phyloP scores from a whole-genome alignment of 2,329 filamentous ascomycete species.

The Periconia digitata region DNA sequence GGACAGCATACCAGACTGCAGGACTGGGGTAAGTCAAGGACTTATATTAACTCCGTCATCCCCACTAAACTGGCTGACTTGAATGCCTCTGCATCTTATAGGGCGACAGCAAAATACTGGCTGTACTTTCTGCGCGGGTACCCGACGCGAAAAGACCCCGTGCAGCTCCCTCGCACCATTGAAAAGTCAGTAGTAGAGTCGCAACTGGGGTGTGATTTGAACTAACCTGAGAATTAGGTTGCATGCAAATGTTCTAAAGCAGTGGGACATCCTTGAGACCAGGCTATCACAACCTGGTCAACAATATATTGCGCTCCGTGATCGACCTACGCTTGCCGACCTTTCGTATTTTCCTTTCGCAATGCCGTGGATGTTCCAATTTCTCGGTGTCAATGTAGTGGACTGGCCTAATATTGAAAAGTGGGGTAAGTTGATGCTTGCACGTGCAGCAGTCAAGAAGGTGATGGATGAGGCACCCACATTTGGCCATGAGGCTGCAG shows the following conservation, averaged over 20 bases:
- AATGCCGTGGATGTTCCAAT: constrained; percentile 43
- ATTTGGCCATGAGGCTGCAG: constrained; percentile 12
- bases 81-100: background rate
- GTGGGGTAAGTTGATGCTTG: constrained; percentile 30
- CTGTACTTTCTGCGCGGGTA: constrained; percentile 34
- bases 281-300: constrained; percentile 21
- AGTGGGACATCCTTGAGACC: constrained; percentile 19
- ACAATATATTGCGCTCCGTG: constrained; percentile 37
- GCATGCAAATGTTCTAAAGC: constrained; percentile 11
- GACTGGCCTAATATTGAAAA: constrained; percentile 33
- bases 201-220: background rate
- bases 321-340: constrained; percentile 42
- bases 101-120: constrained; percentile 40
- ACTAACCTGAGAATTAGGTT: constrained; percentile 7
- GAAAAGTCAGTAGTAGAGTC: constrained; percentile 15
- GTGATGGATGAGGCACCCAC: constrained; percentile 19
- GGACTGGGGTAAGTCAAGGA: constrained; percentile 37
- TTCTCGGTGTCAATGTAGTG: constrained; percentile 34
- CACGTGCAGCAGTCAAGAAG: constrained; percentile 20
- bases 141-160: constrained; percentile 26
- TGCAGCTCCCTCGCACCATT: constrained; percentile 17
- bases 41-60: too few species aligned
- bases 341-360: constrained; percentile 42
- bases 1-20: constrained; percentile 43
- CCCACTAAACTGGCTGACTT: too few species aligned